Conservation (phyloP, 2,329 filamentous ascomycete species). For the Bipolaris oryzae region DNA sequence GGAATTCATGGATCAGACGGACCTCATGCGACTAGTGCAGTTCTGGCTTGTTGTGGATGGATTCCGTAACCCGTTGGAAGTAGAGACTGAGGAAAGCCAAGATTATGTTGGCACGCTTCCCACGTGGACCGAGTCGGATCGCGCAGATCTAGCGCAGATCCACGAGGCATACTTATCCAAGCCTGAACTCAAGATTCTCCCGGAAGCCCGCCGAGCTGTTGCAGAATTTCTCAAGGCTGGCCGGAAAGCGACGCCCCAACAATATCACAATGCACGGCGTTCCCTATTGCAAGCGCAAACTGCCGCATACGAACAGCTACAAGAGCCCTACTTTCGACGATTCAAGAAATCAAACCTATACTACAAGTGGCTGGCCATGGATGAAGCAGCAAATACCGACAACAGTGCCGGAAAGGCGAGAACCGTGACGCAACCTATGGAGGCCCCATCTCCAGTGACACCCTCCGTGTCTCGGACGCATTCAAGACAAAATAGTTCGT, state of each 20-base stretch:
- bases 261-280: conserved; percentile 82
- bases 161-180: conserved; percentile 86
- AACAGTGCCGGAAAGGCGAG: conserved; percentile 35
- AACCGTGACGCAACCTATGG: conserved; percentile 34
- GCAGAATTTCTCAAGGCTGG: conserved; percentile 80
- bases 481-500: conserved; percentile 51
- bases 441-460: conserved; percentile 21
- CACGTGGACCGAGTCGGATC: conserved; percentile 82
- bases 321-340: conserved; percentile 75
- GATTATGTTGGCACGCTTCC: conserved; percentile 57
- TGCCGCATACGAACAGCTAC: conserved; percentile 81
- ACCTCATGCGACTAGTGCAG: conserved; percentile 86
- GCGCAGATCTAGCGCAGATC: conserved; percentile 87
- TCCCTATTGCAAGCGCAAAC: conserved; percentile 85
- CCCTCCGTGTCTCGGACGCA: conserved; percentile 54
- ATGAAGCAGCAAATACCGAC: conserved; percentile 63
- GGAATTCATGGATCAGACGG: conserved; percentile 97
- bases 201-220: conserved; percentile 71
- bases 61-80: conserved; percentile 90
- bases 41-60: conserved; percentile 99
- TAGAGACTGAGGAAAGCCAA: conserved; percentile 71
- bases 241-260: conserved; percentile 73
- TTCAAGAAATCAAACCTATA: conserved; percentile 95
- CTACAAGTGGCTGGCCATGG: conserved; percentile 92
- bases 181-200: conserved; percentile 78